Evolutionary conservation across 2,329 filamentous ascomycete genomes (phyloP).

Genomic region (Neocucurbitaria cava): DNA sequence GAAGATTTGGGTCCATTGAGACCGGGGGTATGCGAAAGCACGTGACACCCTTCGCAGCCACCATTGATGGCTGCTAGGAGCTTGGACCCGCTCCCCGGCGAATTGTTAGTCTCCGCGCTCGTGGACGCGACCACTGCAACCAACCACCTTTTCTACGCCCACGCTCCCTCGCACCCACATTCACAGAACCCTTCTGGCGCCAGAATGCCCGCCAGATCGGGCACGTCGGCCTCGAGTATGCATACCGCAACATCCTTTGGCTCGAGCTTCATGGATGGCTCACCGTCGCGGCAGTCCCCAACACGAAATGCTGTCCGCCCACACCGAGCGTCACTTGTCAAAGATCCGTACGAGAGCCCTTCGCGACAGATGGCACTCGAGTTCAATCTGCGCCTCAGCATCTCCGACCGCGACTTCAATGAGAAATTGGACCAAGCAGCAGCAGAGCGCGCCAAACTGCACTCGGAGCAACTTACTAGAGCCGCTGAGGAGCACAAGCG

Average conservation of each 20-base stretch:
- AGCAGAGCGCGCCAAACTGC: slow-evolving; percentile 67
- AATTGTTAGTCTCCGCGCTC: slow-evolving; percentile 11
- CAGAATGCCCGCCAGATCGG: slow-evolving; percentile 42
- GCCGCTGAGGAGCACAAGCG: slow-evolving; percentile 72
- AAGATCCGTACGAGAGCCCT: slow-evolving; percentile 41
- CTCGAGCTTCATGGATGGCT: slow-evolving; percentile 41
- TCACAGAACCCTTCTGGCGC: slow-evolving; percentile 11
- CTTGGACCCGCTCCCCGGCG: slow-evolving; percentile 10
- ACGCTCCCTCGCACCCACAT: slow-evolving; percentile 7
- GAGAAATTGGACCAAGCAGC: slow-evolving; percentile 68
- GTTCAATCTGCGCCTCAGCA: slow-evolving; percentile 51
- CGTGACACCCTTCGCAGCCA: slow-evolving; percentile 7
- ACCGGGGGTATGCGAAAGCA: slow-evolving; percentile 22
- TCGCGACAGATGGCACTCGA: slow-evolving; percentile 48
- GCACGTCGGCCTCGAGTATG: slow-evolving; percentile 44
- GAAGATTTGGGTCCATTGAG: neutral
- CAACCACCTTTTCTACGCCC: slow-evolving; percentile 30
- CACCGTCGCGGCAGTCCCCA: slow-evolving; percentile 42
- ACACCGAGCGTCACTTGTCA: slow-evolving; percentile 30
- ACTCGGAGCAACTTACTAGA: slow-evolving; percentile 70
- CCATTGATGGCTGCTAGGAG: no score
- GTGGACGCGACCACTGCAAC: slow-evolving; percentile 22
- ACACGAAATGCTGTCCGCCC: slow-evolving; percentile 32
- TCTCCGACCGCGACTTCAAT: slow-evolving; percentile 56
- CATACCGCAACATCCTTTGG: slow-evolving; percentile 40